A percentile compares a stretch with the other conserved stretches of the same genome.
These are phyloP conservation scores for Boeremia lycopersici DNA, from an alignment of 2,329 filamentous ascomycete species.

Conservation along the genomic window DNA sequence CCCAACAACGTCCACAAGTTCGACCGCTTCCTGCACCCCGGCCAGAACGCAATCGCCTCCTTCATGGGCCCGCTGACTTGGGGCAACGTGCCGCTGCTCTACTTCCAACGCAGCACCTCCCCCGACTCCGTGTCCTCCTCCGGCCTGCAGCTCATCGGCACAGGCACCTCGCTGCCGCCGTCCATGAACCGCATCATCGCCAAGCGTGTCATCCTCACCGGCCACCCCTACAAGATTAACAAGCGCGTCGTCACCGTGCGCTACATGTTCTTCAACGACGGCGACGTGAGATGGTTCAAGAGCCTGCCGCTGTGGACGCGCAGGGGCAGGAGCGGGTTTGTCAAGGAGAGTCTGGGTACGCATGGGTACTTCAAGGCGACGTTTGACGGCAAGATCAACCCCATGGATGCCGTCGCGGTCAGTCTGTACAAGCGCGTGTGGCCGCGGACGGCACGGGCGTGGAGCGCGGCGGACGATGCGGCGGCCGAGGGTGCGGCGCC, in stretches of 20 bases:
- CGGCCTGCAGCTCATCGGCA: conserved; percentile 75
- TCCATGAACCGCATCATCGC: conserved; percentile 78
- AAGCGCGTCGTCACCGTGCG: conserved; percentile 95
- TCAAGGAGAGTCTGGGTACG: conserved; percentile 93
- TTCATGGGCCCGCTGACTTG: conserved; percentile 92
- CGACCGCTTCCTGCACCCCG: conserved; percentile 87
- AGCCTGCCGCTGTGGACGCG: conserved; percentile 93
- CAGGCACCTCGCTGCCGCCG: conserved; percentile 84
- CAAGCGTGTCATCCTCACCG: conserved; percentile 91
- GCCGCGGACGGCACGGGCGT: conserved; percentile 68
- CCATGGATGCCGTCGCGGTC: conserved; percentile 90
- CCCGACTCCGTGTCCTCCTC: conserved; percentile 20
- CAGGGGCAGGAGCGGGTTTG: conserved; percentile 82
- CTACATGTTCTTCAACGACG: conserved; percentile 99
- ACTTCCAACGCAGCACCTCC: conserved; percentile 71
- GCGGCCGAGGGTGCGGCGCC: conserved; percentile 2
- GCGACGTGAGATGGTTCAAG: conserved; percentile 98
- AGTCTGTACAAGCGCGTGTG: conserved; percentile 65
- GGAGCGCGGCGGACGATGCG: conserved; percentile 35
- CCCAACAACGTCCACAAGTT: conserved; percentile 98
- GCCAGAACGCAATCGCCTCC: conserved; percentile 83
- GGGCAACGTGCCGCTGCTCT: conserved; percentile 88
- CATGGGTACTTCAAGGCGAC: conserved; percentile 99
- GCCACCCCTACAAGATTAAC: conserved; percentile 98
- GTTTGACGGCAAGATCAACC: conserved; percentile 95